These are phyloP conservation scores for Pistacia atlantica DNA, from an alignment of 345 rosid genomes.

Conservation along the genomic window DNA sequence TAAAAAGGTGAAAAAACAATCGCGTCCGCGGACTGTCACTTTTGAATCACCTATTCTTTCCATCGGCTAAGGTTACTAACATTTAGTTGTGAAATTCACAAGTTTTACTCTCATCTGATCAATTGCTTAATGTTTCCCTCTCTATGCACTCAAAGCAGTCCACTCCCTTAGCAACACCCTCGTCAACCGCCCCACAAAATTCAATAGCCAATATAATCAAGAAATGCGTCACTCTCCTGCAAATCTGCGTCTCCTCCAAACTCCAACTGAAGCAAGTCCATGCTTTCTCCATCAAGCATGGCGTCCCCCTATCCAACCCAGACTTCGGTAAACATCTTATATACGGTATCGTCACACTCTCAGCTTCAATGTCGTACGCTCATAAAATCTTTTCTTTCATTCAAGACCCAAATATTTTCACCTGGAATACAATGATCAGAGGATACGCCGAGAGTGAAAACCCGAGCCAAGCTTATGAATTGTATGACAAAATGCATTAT, in stretches of 20 bases:
- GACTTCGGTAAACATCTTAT: conserved; percentile 64
- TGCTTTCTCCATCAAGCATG: conserved; percentile 68
- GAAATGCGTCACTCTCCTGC: conserved; percentile 59
- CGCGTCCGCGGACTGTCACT: too few relatives aligned
- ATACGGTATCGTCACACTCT: conserved; percentile 53
- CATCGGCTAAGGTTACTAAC: too few relatives aligned
- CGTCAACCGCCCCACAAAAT: conserved; percentile 13
- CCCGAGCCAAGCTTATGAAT: conserved; percentile 53
- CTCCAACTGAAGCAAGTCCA: conserved; percentile 63
- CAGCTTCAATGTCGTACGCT: conserved; percentile 66
- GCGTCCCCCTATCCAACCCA: conserved; percentile 43
- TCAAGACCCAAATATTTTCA: conserved; percentile 52
- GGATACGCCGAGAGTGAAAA: conserved; percentile 70
- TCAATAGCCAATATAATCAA: conserved; percentile 29
- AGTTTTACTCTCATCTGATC: too few relatives aligned
- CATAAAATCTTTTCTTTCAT: conserved; percentile 49
- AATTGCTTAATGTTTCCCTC: too few relatives aligned
- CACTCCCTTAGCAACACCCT: not conserved
- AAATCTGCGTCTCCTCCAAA: conserved; percentile 45
- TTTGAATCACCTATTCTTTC: too few relatives aligned
- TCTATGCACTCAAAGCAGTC: not conserved
- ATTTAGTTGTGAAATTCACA: too few relatives aligned
- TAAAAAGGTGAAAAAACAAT: too few relatives aligned
- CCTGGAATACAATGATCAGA: conserved; percentile 82
- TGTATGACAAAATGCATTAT: conserved; percentile 50